Conservation (phyloP, 2,329 filamentous ascomycete genomes). For the Clarireedia sp. region DNA sequence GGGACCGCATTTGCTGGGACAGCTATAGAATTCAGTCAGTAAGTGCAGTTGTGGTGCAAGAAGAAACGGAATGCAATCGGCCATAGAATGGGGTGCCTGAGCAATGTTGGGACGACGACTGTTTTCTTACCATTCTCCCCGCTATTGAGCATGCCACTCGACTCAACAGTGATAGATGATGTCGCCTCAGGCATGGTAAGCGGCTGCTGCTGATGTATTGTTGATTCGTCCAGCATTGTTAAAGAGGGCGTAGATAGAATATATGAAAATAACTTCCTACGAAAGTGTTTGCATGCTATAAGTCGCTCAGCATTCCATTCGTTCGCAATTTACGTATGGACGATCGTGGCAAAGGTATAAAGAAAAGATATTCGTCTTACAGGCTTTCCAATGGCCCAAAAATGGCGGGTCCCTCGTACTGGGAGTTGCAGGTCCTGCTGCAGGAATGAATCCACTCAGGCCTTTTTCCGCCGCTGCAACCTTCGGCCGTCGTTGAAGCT, state of each 20-base stretch:
- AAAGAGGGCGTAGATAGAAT: conserved; percentile 10
- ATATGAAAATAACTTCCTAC: conserved; percentile 17
- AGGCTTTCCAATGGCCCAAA: conserved; percentile 21
- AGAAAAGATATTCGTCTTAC: conserved; percentile 18
- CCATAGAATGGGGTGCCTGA: neutral
- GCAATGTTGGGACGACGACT: neutral
- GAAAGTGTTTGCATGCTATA: conserved; percentile 23
- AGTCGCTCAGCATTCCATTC: conserved; percentile 19
- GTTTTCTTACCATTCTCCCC: conserved; percentile 26
- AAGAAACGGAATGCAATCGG: neutral
- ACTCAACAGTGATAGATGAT: conserved; percentile 24
- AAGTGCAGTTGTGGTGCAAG: neutral
- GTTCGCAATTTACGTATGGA: conserved; percentile 13
- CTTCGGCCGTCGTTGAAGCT: conserved; percentile 18
- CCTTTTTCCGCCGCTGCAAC: conserved; percentile 17
- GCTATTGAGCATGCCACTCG: conserved; percentile 22
- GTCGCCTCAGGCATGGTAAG: conserved; percentile 27
- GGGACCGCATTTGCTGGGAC: conserved; percentile 12
- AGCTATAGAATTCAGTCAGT: neutral
- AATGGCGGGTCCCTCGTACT: conserved; percentile 18
- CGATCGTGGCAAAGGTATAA: conserved; percentile 18
- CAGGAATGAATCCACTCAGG: conserved; percentile 12
- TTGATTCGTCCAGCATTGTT: conserved; percentile 24
- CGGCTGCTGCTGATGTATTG: conserved; percentile 20
- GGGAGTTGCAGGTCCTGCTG: conserved; percentile 21